These are phyloP conservation scores for Arctostaphylos glauca DNA, from an alignment of 148 eudicot genomes.

Conservation along the genomic window DNA sequence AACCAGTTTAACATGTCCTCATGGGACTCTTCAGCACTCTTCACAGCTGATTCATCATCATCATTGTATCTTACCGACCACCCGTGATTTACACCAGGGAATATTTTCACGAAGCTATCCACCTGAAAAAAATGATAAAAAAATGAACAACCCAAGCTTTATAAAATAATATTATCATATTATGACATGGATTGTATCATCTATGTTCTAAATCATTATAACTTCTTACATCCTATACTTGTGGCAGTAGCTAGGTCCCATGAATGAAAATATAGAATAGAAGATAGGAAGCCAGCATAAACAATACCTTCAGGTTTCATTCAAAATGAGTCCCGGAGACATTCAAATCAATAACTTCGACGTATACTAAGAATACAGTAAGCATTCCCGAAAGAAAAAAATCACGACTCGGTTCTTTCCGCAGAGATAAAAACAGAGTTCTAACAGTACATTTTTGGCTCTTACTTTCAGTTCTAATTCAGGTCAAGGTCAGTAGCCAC, in stretches of 20 bases:
- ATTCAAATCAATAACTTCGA: no score
- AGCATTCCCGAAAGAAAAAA: neutral
- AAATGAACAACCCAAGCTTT: neutral
- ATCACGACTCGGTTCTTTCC: neutral
- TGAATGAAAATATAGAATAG: no score
- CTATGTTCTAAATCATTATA: no score
- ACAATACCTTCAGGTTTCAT: no score
- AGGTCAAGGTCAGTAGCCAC: no score
- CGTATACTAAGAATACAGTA: no score
- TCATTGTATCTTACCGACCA: slow-evolving; percentile 27
- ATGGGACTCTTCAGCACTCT: slow-evolving; percentile 40
- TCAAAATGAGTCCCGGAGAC: no score
- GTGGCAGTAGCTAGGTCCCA: no score
- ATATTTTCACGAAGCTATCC: slow-evolving; percentile 36
- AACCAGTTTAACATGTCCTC: slow-evolving; percentile 39
- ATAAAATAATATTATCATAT: no score
- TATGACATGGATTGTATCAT: no score
- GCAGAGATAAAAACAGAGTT: neutral
- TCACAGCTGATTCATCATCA: slow-evolving; percentile 30
- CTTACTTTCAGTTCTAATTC: neutral
- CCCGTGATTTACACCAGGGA: slow-evolving; percentile 41
- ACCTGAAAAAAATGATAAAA: slow-evolving; percentile 16
- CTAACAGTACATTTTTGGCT: neutral
- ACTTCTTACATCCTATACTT: no score
- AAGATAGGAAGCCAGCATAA: no score